Conservation (phyloP, 2,329 filamentous ascomycete species). For the Mariannaea sp. region DNA sequence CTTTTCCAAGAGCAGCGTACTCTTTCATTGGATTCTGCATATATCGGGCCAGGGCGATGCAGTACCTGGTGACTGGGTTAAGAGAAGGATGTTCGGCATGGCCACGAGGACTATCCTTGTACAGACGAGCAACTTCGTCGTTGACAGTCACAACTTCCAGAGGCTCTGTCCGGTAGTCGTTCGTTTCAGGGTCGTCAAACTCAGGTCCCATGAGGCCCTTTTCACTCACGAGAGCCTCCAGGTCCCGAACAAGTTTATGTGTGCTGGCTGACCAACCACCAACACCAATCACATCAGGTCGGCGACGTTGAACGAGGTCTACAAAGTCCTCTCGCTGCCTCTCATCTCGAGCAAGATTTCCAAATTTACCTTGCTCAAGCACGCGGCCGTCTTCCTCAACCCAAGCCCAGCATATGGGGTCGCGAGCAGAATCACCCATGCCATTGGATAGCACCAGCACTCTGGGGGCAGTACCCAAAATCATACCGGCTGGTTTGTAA, state of each 20-base stretch:
- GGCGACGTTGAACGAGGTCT: slow-evolving; percentile 76
- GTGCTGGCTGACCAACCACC: slow-evolving; percentile 89
- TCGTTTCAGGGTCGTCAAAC: slow-evolving; percentile 80
- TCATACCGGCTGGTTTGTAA: slow-evolving; percentile 92
- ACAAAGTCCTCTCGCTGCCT: slow-evolving; percentile 71
- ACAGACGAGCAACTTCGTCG: slow-evolving; percentile 95
- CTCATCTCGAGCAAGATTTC: slow-evolving; percentile 75
- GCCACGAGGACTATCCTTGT: slow-evolving; percentile 86
- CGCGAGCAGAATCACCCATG: slow-evolving; percentile 71
- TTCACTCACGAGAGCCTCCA: slow-evolving; percentile 78
- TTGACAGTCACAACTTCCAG: slow-evolving; percentile 92
- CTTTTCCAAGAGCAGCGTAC: slow-evolving; percentile 89
- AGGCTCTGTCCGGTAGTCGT: slow-evolving; percentile 75
- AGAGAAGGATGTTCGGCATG: slow-evolving; percentile 80
- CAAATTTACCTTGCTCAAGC: slow-evolving; percentile 85
- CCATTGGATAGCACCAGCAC: slow-evolving; percentile 89
- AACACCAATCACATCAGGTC: slow-evolving; percentile 88
- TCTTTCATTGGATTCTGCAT: slow-evolving; percentile 96
- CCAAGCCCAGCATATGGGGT: slow-evolving; percentile 88
- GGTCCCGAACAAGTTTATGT: slow-evolving; percentile 77
- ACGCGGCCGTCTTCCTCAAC: slow-evolving; percentile 92
- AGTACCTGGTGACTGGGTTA: slow-evolving; percentile 81
- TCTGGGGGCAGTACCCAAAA: slow-evolving; percentile 83
- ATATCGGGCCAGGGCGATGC: slow-evolving; percentile 85
- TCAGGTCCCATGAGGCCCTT: slow-evolving; percentile 78